Evolutionary conservation across 495 filamentous ascomycete species (phyloP).

Genomic region (Parachaetomium inaequale): DNA sequence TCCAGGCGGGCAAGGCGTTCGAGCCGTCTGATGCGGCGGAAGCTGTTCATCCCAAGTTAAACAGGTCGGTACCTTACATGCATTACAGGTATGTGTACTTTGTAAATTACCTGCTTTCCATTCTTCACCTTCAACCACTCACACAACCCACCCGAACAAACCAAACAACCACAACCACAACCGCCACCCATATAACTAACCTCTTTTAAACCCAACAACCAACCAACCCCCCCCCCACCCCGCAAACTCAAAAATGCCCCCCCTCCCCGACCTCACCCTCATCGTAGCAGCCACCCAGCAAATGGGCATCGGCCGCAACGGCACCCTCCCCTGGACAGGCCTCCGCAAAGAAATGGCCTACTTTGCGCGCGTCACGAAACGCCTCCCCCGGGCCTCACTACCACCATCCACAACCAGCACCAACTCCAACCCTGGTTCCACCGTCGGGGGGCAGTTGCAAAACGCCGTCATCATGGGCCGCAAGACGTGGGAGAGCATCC

Average conservation of each 20-base stretch:
- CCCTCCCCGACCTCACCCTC: conserved; percentile 56
- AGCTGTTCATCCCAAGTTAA: too few species aligned
- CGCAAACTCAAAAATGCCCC: conserved; percentile 22
- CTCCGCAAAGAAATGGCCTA: conserved; percentile 89
- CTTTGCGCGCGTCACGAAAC: conserved; percentile 86
- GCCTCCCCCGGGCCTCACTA: conserved; percentile 24
- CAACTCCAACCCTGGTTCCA: not conserved
- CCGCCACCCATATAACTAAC: not conserved
- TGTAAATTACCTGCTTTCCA: not conserved
- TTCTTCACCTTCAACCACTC: not conserved
- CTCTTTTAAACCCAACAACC: not conserved
- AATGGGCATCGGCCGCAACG: conserved; percentile 82
- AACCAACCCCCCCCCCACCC: too few species aligned
- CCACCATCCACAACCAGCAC: not conserved
- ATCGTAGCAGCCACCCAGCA: conserved; percentile 71
- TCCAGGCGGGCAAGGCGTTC: too few species aligned
- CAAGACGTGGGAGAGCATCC: conserved; percentile 91
- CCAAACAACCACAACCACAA: not conserved
- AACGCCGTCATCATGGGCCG: conserved; percentile 97
- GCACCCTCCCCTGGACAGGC: conserved; percentile 81
- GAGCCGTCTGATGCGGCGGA: too few species aligned
- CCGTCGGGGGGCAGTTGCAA: not conserved
- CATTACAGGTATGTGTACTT: too few species aligned
- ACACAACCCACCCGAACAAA: not conserved
- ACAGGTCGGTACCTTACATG: too few species aligned